Conservation (phyloP, 31 red algal genomes). For the Endocladia muricata region DNA sequence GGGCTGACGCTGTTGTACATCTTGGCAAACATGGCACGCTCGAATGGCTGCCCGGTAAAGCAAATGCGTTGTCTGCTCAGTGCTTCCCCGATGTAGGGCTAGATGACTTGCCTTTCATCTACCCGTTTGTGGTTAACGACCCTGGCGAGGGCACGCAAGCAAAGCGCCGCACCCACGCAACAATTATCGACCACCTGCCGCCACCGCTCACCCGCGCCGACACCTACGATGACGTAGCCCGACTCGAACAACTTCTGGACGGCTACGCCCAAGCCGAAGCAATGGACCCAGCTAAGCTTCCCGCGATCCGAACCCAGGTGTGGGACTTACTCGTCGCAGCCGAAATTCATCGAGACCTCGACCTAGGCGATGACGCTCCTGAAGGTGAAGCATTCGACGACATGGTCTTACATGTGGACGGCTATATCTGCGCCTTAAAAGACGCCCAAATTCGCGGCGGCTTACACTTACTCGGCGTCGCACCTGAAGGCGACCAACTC, state of each 20-base stretch:
- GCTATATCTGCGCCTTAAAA: no score
- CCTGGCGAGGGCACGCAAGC: background rate
- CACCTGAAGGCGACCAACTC: no score
- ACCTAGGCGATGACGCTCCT: no score
- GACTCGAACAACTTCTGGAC: background rate
- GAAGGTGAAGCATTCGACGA: no score
- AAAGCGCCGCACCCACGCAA: background rate
- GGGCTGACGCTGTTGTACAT: background rate
- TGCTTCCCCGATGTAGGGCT: background rate
- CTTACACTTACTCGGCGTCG: no score
- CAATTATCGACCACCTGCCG: background rate
- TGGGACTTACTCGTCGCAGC: no score
- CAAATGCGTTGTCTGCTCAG: background rate
- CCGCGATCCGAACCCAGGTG: background rate
- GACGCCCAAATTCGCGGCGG: no score
- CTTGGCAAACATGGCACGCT: background rate
- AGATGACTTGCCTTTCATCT: slow-evolving; percentile 1
- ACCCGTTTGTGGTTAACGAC: background rate
- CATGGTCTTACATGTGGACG: no score
- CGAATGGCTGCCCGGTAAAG: background rate
- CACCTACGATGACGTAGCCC: background rate
- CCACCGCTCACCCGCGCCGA: background rate
- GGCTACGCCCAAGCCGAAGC: background rate
- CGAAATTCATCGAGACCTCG: no score
- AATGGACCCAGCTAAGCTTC: background rate